These are phyloP conservation scores for Magnaporthiopsis rhizophila DNA, from an alignment of 2,329 filamentous ascomycete genomes.

Conservation along the genomic window DNA sequence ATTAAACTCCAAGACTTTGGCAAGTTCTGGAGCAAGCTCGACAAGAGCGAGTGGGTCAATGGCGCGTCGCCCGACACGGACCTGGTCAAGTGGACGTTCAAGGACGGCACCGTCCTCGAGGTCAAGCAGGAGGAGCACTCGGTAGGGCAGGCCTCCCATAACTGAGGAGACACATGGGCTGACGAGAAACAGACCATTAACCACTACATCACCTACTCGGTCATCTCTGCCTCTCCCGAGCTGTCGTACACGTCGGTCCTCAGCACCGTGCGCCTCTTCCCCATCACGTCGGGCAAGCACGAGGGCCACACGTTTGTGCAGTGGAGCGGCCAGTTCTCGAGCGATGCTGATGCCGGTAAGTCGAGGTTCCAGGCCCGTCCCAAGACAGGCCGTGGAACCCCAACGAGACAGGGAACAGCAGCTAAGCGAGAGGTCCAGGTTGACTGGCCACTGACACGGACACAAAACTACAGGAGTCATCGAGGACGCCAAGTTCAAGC, in stretches of 20 bases:
- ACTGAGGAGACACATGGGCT: too few relatives aligned
- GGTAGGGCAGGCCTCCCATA: conserved; percentile 30
- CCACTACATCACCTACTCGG: conserved; percentile 67
- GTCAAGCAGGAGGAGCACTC: conserved; percentile 73
- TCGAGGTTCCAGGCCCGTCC: conserved; percentile 10
- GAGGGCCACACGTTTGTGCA: conserved; percentile 59
- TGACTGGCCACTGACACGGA: neutral
- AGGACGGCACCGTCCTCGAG: conserved; percentile 59
- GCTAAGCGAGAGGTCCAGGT: neutral
- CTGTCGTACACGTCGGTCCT: conserved; percentile 59
- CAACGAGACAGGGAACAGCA: neutral
- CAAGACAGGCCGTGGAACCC: neutral
- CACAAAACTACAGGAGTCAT: conserved; percentile 47
- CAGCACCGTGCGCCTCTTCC: conserved; percentile 57
- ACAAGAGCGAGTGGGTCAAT: conserved; percentile 55
- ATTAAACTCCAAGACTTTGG: conserved; percentile 65
- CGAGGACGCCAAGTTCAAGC: conserved; percentile 70
- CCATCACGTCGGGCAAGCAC: conserved; percentile 57
- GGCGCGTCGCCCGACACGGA: conserved; percentile 56
- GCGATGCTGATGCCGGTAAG: conserved; percentile 61
- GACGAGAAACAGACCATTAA: conserved; percentile 47
- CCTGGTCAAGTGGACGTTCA: conserved; percentile 62
- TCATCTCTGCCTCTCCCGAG: conserved; percentile 59
- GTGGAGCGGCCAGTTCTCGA: conserved; percentile 64
- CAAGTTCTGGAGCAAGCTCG: conserved; percentile 58